Conservation (phyloP, 106 monocot genomes). For the Platanthera guangdongensis region DNA sequence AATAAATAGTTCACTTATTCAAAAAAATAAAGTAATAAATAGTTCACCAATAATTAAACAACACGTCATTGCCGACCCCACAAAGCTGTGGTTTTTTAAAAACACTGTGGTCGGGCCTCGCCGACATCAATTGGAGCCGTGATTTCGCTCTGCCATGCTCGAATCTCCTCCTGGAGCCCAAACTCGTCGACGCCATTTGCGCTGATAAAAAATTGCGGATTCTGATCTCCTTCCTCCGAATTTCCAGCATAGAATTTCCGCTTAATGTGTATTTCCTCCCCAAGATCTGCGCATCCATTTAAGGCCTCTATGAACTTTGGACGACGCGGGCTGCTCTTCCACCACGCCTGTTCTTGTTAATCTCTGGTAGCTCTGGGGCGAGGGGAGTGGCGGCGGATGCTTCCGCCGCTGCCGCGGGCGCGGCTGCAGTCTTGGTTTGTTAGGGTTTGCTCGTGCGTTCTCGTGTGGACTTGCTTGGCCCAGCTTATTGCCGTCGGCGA, state of each 20-base stretch:
- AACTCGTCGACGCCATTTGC: background rate
- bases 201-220: background rate
- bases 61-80: background rate
- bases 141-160: background rate
- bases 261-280: background rate
- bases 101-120: background rate
- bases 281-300: background rate
- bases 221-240: background rate
- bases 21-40: too few species aligned
- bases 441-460: conserved; percentile 25
- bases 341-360: background rate
- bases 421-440: conserved; percentile 27
- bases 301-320: conserved; percentile 3
- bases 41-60: background rate
- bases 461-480: conserved; percentile 25
- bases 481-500: conserved; percentile 30
- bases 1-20: too few species aligned
- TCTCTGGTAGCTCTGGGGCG: conserved; percentile 1
- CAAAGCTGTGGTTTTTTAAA: background rate
- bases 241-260: background rate
- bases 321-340: background rate
- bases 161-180: background rate
- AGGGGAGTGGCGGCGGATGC: conserved; percentile 9
- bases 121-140: background rate
- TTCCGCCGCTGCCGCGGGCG: conserved; percentile 9